Evolutionary conservation across 2,329 filamentous ascomycete species (phyloP).

Genomic region (Stagonosporopsis cucurbitacearum): DNA sequence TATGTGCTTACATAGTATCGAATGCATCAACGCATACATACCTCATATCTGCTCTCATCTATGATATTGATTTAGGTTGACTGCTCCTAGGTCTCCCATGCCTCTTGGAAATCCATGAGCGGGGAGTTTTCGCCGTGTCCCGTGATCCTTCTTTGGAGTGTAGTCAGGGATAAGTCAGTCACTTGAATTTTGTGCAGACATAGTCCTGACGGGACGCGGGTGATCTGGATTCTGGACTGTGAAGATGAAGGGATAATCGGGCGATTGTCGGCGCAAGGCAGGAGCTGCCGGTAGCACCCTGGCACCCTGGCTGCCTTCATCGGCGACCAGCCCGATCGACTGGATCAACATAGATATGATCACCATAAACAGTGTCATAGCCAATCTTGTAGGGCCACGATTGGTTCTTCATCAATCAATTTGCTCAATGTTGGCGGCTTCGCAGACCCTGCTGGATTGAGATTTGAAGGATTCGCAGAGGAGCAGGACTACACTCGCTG

Average conservation of each 20-base stretch:
- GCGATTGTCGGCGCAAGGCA: neutral
- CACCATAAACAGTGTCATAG: neutral
- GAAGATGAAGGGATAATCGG: neutral
- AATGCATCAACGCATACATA: neutral
- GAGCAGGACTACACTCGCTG: neutral
- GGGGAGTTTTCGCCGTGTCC: neutral
- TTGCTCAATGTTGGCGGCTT: neutral
- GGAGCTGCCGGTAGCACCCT: neutral
- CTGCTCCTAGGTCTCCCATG: neutral
- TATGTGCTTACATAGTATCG: neutral
- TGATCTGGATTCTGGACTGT: conserved; percentile 9
- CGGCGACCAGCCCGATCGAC: neutral
- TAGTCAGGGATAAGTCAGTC: neutral
- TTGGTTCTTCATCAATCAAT: neutral
- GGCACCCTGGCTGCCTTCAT: neutral
- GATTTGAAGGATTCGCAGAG: conserved; percentile 1
- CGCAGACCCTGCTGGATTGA: neutral
- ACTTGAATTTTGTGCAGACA: conserved; percentile 4
- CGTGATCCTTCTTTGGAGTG: neutral
- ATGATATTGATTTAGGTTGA: neutral
- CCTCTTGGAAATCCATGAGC: neutral
- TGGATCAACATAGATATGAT: neutral
- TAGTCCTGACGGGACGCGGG: neutral
- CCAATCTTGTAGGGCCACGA: neutral
- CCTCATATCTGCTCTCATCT: neutral